phyloP scores from a whole-genome alignment of 2,329 filamentous ascomycete genomes.

The Trichoderma sp. region DNA sequence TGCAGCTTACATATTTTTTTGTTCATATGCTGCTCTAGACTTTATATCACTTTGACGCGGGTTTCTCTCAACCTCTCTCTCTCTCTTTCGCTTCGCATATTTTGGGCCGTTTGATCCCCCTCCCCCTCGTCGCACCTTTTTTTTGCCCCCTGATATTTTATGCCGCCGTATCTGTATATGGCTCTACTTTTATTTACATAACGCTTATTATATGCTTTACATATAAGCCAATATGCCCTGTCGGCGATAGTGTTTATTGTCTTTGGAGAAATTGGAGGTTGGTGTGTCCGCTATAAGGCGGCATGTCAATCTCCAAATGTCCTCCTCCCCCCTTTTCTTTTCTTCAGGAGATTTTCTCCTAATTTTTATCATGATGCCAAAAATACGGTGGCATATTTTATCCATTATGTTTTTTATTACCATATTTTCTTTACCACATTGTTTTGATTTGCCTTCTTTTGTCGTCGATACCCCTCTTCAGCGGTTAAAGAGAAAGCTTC shows the following conservation, averaged over 20 bases:
- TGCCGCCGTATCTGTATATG: constrained; percentile 15
- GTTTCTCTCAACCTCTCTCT: not conserved
- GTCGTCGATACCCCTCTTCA: constrained; percentile 25
- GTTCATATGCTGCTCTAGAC: constrained; percentile 16
- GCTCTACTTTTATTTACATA: constrained; percentile 21
- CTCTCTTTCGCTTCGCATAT: constrained; percentile 13
- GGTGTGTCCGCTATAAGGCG: not conserved
- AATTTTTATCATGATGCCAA: not conserved
- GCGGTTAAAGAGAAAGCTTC: constrained; percentile 23
- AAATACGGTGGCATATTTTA: not conserved
- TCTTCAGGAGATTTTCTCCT: not conserved
- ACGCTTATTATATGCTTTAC: constrained; percentile 27
- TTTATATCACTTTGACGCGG: constrained; percentile 14
- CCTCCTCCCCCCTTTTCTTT: not conserved
- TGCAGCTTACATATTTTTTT: constrained; percentile 12
- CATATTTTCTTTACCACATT: not conserved
- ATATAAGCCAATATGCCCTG: constrained; percentile 28
- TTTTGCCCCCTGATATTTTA: not conserved
- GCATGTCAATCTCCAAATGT: not conserved
- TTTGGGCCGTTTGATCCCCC: not conserved
- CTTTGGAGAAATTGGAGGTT: constrained; percentile 20
- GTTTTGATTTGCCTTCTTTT: constrained; percentile 6
- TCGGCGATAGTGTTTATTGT: constrained; percentile 38
- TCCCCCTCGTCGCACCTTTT: not conserved
- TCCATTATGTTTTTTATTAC: not conserved